Evolutionary conservation across 768 basidiomycete genomes (phyloP).

Genomic region (Sporobolomyces phaffii): DNA sequence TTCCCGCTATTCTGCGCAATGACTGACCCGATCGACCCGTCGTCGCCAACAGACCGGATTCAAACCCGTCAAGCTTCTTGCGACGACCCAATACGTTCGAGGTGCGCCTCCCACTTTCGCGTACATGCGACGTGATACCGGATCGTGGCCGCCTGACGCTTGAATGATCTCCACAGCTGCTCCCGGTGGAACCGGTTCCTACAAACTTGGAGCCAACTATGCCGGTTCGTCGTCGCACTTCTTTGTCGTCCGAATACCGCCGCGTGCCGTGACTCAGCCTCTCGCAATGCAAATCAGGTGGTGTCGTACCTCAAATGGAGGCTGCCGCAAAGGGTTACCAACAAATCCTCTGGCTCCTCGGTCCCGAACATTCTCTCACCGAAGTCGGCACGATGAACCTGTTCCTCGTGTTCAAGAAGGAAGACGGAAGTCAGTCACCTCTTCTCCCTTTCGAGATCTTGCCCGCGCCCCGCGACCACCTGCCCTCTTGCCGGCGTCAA

Average conservation of each 20-base stretch:
- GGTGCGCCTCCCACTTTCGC: background rate
- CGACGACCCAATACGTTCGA: conserved; percentile 73
- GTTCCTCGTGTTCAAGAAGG: conserved; percentile 60
- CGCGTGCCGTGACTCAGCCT: background rate
- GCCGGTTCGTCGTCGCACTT: conserved; percentile 44
- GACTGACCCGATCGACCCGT: too few species aligned
- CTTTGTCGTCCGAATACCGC: too few species aligned
- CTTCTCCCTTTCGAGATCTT: background rate
- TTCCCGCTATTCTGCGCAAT: background rate
- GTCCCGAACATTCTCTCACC: conserved; percentile 53
- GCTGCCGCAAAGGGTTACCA: conserved; percentile 66
- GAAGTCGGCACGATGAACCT: conserved; percentile 73
- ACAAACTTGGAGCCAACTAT: conserved; percentile 57
- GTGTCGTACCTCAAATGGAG: conserved; percentile 59
- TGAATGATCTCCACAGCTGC: background rate
- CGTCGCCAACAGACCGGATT: conserved; percentile 46
- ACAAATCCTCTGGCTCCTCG: conserved; percentile 72
- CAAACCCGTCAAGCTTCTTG: conserved; percentile 55
- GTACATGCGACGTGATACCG: background rate
- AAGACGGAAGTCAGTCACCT: conserved; percentile 51
- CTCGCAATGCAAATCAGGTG: background rate
- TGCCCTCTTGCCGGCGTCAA: background rate
- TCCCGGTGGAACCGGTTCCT: conserved; percentile 62
- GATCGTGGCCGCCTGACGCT: too few species aligned
- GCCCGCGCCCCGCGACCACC: background rate